Evolutionary conservation across 495 filamentous ascomycete genomes (phyloP), one percentile per base, ranked within the genome.

Genomic region (Penicillium malachiteum): DNA sequence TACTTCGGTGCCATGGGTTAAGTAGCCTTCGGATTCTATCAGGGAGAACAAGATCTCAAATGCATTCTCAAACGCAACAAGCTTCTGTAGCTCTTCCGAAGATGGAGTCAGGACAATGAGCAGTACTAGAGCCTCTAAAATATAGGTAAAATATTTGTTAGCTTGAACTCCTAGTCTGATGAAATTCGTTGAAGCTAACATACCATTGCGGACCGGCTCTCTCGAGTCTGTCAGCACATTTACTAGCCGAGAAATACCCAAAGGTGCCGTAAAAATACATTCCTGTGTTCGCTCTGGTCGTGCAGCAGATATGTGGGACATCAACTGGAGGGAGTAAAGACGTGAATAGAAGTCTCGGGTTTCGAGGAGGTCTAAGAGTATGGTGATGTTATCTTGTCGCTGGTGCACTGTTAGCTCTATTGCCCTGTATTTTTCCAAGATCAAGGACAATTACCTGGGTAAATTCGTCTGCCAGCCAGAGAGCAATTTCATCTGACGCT

Each of bases 391-490:
- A 72, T 97, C 94, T 87, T 97, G 93, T 60, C 92, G 86, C 87
- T 78, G 62, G 59, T 45, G 9, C 40, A 70, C 52, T 70, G 62
- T 78, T 70, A 83, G 75, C 72, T 75, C 21, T 26, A 26, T 26
- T 4, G 21, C 21, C 21, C 21, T 26, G 64, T 76, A 37, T 57
- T 49, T 30, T 34, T 52, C 45, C 39, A 35, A 43, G 35, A 8
- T 11, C 21, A 30, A 7, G 13, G 46, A 39, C 31, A 18, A 41
- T 52, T 73, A 90, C 89, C 81, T 96, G 91, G 32, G 95, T 97
- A 64, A 98, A 98, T 69, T 97, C 92, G 73, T 98, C 94, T 45
- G 94, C 93, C 51, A 98, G 81, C 92, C 93, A 97, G 6, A 97
- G 82, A 30, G 90, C 89, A 65, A 98, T 95, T 69, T 98, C 94